Evolutionary conservation across 441 rosid genomes (phyloP).

Genomic region (Euphorbia celastroides): DNA sequence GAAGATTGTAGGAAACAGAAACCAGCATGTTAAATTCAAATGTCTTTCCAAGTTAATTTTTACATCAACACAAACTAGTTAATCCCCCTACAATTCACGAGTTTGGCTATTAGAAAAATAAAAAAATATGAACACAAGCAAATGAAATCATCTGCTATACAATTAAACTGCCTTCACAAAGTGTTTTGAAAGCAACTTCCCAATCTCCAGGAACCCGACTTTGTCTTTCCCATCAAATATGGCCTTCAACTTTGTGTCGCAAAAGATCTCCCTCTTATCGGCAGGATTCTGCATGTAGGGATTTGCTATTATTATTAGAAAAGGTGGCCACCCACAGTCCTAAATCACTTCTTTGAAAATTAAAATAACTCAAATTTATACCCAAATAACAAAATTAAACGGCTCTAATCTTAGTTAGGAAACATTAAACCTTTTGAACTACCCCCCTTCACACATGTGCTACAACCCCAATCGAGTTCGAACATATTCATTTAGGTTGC

Average conservation of each 20-base stretch:
- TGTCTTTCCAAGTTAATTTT: slow-evolving; percentile 16
- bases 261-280: slow-evolving; percentile 52
- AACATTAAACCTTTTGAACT: no score
- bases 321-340: neutral
- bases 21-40: neutral
- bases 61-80: slow-evolving; percentile 20
- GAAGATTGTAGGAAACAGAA: neutral
- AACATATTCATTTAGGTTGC: no score
- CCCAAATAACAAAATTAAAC: neutral
- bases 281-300: slow-evolving; percentile 54
- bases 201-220: slow-evolving; percentile 57
- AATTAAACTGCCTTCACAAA: slow-evolving; percentile 42
- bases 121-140: slow-evolving; percentile 10
- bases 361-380: no score
- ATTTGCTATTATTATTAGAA: neutral
- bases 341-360: neutral
- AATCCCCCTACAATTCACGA: slow-evolving; percentile 15
- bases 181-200: slow-evolving; percentile 51
- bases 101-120: slow-evolving; percentile 11
- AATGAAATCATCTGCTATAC: neutral
- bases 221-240: slow-evolving; percentile 55
- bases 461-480: no score
- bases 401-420: neutral
- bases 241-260: slow-evolving; percentile 63
- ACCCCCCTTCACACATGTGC: no score